Evolutionary conservation across 371 early-diverging fungal species (phyloP).

Genomic region (Actinomortierella ambigua): DNA sequence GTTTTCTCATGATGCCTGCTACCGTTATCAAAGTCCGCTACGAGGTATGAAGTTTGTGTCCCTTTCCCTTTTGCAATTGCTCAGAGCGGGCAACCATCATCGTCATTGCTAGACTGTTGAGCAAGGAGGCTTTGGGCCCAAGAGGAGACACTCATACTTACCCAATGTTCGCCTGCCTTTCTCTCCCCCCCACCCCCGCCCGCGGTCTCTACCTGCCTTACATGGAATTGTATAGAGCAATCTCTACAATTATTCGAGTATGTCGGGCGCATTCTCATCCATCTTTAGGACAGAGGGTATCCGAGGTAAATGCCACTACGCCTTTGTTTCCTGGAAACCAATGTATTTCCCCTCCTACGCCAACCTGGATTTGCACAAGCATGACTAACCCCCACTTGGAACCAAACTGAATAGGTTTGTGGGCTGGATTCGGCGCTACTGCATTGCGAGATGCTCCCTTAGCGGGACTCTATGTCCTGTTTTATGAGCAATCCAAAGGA

Average conservation of each 20-base stretch:
- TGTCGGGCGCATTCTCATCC: conserved; percentile 64
- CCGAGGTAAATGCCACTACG: conserved; percentile 48
- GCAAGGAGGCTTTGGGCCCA: too few relatives aligned
- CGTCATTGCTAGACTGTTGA: too few relatives aligned
- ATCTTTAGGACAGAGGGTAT: conserved; percentile 67
- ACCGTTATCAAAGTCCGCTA: conserved; percentile 93
- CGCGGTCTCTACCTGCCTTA: too few relatives aligned
- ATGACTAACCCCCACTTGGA: too few relatives aligned
- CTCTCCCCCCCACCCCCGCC: too few relatives aligned
- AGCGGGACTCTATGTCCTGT: conserved; percentile 94
- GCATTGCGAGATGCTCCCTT: conserved; percentile 93
- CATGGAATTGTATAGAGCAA: conserved; percentile 81
- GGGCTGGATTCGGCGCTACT: conserved; percentile 91
- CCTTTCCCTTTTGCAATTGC: too few relatives aligned
- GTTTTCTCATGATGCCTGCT: conserved; percentile 93
- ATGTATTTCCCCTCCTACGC: too few relatives aligned
- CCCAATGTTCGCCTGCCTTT: too few relatives aligned
- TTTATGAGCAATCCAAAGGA: conserved; percentile 82
- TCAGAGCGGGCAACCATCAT: too few relatives aligned
- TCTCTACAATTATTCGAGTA: conserved; percentile 77
- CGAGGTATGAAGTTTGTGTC: conserved; percentile 85
- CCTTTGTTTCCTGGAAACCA: too few relatives aligned
- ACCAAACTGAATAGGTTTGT: conserved; percentile 64
- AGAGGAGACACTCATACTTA: too few relatives aligned
- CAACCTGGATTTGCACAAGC: too few relatives aligned